A percentile compares a stretch with the other conserved stretches of the same genome.
Evolutionary conservation across 1,284 basidiomycete genomes (phyloP).

Genomic region (Agaricales sp.): DNA sequence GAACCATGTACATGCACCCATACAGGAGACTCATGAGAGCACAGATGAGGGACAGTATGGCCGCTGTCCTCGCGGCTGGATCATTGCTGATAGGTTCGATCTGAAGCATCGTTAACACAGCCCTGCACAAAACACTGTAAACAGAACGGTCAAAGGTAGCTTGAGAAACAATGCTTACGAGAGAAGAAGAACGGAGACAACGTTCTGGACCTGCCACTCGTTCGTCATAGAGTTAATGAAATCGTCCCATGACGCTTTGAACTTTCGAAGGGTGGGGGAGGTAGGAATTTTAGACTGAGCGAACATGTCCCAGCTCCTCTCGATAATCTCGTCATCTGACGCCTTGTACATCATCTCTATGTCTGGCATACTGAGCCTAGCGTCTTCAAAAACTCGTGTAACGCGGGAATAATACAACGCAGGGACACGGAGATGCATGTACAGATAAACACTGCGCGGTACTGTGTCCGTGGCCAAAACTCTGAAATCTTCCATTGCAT

Average conservation of each 20-base stretch:
- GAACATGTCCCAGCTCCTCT: background rate
- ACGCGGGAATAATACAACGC: constrained; percentile 58
- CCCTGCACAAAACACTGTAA: constrained; percentile 22
- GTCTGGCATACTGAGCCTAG: constrained; percentile 48
- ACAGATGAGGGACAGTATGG: constrained; percentile 41
- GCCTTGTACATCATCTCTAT: constrained; percentile 44
- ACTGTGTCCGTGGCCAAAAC: constrained; percentile 26
- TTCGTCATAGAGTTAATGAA: constrained; percentile 32
- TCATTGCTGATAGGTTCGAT: constrained; percentile 32
- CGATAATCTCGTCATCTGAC: constrained; percentile 10
- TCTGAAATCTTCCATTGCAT: background rate
- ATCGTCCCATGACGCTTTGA: constrained; percentile 26
- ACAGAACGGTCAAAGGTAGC: constrained; percentile 4
- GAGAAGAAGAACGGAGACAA: constrained; percentile 30
- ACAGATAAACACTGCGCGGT: constrained; percentile 39
- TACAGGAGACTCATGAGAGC: constrained; percentile 47
- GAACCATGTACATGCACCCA: constrained; percentile 47
- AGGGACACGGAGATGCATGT: constrained; percentile 46
- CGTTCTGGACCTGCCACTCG: constrained; percentile 38
- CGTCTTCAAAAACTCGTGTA: constrained; percentile 52
- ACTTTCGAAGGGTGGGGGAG: constrained; percentile 11
- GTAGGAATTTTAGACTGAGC: constrained; percentile 5
- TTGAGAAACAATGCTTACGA: constrained; percentile 20
- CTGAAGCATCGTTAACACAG: constrained; percentile 50
- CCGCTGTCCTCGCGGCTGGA: constrained; percentile 41